Evolutionary conservation across 441 rosid genomes (phyloP).

Genomic region (Arabidopsis lyrata): DNA sequence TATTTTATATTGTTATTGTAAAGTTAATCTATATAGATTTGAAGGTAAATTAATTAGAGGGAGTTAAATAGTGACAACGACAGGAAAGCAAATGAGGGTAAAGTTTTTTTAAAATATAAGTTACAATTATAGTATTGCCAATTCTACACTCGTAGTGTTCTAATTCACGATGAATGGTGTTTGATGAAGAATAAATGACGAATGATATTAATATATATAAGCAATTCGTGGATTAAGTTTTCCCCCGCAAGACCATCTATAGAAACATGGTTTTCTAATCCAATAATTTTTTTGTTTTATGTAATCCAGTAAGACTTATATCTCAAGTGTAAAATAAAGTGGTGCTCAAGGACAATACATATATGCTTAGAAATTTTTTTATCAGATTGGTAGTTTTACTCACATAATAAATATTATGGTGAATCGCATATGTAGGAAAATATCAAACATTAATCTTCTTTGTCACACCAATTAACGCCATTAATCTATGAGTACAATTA

Average conservation of each 20-base stretch:
- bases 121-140: constrained; percentile 24
- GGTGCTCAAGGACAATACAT: background rate
- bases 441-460: background rate
- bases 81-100: constrained; percentile 25
- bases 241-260: background rate
- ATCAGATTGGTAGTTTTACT: background rate
- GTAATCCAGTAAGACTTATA: background rate
- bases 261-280: background rate
- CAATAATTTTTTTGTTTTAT: background rate
- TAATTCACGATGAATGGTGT: constrained; percentile 31
- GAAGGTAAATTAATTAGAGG: constrained; percentile 24
- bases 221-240: background rate
- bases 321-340: background rate
- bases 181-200: background rate
- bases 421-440: constrained; percentile 7
- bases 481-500: background rate
- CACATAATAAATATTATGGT: background rate
- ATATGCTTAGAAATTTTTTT: background rate
- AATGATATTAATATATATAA: background rate
- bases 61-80: constrained; percentile 30
- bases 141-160: constrained; percentile 16
- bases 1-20: constrained; percentile 15
- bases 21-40: constrained; percentile 26
- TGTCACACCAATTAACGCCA: background rate
- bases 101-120: background rate